Evolutionary conservation across 257 asterid genomes (phyloP), one percentile per base, ranked within the genome.

Genomic region (Plantago major): DNA sequence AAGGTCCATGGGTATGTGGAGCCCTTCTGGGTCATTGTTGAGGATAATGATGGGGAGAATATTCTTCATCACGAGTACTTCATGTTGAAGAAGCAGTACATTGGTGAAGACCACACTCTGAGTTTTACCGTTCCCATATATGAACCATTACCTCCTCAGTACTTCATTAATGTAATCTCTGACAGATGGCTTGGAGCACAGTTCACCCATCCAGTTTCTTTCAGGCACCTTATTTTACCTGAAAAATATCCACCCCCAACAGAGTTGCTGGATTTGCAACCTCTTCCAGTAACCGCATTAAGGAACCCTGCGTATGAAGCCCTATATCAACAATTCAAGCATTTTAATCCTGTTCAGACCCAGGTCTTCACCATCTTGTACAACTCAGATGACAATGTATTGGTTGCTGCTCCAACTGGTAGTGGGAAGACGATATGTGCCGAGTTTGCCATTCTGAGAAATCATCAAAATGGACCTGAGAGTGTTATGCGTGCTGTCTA

Each of bases 351-450:
- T 33, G 82, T 81, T n/a, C 87, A 81, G 71, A 81, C 87, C 30
- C 84, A 81, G 75, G 87, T 81, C 46, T 81, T 81, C 73, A 76
- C 87, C 9, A 62, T 81, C 73, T 57, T 81, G 67, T 81, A 81
- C 45, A 81, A 78, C 67, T 75, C 87, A 5, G 87, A 81, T 63
- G 87, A 81, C 71, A 81, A 78, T 66, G 87, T 81, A 48, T 64
- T 81, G 74, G 87, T 81, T 66, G 87, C 87, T 71, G 87, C 87
- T 11, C 84, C 87, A 0, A 81, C 87, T 14, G 87, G 87, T 44
- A 81, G 87, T 63, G 87, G 87, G 75, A 81, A 81, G 82, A 81
- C 87, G 22, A 81, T 81, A 67, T 81, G 87, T 42, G 87, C 83
- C 10, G 86, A 80, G 73, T 80, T 80, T 80, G 81, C 86, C 40